phyloP scores from a whole-genome alignment of 2,329 filamentous ascomycete species.

The Pyrenophora teres region DNA sequence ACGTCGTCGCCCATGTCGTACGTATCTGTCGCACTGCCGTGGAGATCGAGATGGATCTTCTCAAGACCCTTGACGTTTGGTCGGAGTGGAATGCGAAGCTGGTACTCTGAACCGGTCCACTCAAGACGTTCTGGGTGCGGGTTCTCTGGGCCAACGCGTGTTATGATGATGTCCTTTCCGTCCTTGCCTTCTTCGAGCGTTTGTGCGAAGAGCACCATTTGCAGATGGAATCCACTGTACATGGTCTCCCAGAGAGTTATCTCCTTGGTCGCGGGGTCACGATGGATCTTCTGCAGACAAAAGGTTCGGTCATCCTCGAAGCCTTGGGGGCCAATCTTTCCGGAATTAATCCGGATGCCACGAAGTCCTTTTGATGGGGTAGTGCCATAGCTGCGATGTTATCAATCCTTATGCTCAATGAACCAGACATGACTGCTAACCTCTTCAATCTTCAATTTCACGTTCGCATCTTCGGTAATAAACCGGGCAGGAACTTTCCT shows the following conservation, averaged over 20 bases:
- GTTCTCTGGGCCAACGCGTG: slow-evolving; percentile 11
- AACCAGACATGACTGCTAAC: slow-evolving; percentile 9
- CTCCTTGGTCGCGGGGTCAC: slow-evolving; percentile 13
- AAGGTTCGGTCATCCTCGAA: slow-evolving; percentile 21
- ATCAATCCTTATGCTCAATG: no score
- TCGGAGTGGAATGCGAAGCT: slow-evolving; percentile 56
- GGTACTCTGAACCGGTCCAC: slow-evolving; percentile 12
- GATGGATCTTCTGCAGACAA: slow-evolving; percentile 20
- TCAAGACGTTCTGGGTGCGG: slow-evolving; percentile 4
- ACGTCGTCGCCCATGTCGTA: slow-evolving; percentile 64
- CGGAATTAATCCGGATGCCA: slow-evolving; percentile 8
- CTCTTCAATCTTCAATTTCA: slow-evolving; percentile 16
- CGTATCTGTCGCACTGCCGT: slow-evolving; percentile 61
- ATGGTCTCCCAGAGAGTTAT: slow-evolving; percentile 15
- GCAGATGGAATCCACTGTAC: slow-evolving; percentile 20
- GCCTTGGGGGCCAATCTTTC: slow-evolving; percentile 11
- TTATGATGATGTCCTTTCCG: slow-evolving; percentile 7
- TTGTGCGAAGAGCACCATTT: slow-evolving; percentile 20
- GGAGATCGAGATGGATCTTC: slow-evolving; percentile 61
- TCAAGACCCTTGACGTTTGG: slow-evolving; percentile 57
- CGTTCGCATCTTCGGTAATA: slow-evolving; percentile 5
- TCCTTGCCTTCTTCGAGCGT: slow-evolving; percentile 5
- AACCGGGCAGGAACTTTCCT: background rate
- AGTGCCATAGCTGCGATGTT: no score
- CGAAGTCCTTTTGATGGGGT: slow-evolving; percentile 16